Percentiles rank a stretch among this genome's conserved stretches.
phyloP scores from a whole-genome alignment of 2,329 filamentous ascomycete species.

The Pestalotiopsis sp. region DNA sequence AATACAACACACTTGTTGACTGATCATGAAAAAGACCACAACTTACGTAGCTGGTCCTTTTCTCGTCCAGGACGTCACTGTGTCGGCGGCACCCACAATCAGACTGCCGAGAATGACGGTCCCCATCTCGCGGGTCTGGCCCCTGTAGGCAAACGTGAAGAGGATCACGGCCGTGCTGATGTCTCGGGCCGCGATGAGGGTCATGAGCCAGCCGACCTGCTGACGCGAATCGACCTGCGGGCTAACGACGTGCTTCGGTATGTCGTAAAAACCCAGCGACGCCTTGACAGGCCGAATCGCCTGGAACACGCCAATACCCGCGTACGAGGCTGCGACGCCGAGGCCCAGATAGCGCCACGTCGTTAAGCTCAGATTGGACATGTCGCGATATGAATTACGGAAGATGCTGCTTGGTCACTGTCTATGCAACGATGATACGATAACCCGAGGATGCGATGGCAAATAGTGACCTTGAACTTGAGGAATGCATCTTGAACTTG shows the following conservation, averaged over 20 bases:
- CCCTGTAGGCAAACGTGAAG: conserved; percentile 2
- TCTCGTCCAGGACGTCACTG: not conserved
- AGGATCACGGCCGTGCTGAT: conserved; percentile 4
- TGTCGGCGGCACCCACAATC: conserved; percentile 8
- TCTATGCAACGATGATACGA: not conserved
- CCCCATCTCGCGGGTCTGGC: conserved; percentile 3
- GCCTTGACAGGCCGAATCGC: not conserved
- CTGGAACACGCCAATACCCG: not conserved
- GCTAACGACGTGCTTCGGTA: conserved; percentile 1
- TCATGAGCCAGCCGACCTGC: conserved; percentile 7
- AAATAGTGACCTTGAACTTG: not conserved
- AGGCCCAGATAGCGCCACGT: conserved; percentile 6
- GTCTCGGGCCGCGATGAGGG: conserved; percentile 8
- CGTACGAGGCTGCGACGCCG: conserved; percentile 7
- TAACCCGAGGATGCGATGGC: not conserved
- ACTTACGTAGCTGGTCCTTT: conserved; percentile 9
- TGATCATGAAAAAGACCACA: not conserved
- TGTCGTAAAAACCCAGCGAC: conserved; percentile 7
- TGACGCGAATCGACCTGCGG: conserved; percentile 1
- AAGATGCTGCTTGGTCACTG: not conserved
- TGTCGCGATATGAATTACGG: not conserved
- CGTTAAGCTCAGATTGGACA: not conserved
- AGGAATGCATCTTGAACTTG: not conserved
- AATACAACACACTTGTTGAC: not conserved
- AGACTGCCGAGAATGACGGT: not conserved